phyloP scores from a whole-genome alignment of 768 basidiomycete genomes.

The Russula vinacea region DNA sequence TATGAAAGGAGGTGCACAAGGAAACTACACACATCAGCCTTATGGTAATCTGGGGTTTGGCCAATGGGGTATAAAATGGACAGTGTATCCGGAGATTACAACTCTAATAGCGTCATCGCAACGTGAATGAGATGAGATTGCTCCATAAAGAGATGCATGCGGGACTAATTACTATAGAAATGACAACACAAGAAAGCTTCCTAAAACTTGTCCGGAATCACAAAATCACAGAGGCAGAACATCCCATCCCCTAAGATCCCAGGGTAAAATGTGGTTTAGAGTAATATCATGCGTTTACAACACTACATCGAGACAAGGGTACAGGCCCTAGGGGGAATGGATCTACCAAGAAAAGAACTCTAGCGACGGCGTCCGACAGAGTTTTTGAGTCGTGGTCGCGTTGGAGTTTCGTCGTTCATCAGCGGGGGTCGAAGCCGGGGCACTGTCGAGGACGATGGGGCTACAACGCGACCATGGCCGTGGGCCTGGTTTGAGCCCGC shows the following conservation, averaged over 20 bases:
- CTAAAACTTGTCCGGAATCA: constrained; percentile 6
- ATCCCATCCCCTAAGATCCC: constrained; percentile 1
- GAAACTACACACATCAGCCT: not conserved
- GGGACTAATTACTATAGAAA: constrained; percentile 13
- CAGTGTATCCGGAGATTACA: not conserved
- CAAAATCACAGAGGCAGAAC: not conserved
- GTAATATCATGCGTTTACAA: constrained; percentile 19
- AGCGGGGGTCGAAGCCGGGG: constrained; percentile 40
- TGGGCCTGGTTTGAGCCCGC: constrained; percentile 20
- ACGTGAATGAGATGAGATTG: constrained; percentile 1
- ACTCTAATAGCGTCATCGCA: too few relatives aligned
- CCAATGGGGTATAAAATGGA: not conserved
- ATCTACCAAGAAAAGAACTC: constrained; percentile 14
- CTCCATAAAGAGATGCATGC: constrained; percentile 12
- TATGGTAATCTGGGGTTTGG: too few relatives aligned
- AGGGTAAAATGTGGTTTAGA: constrained; percentile 10
- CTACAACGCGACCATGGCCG: constrained; percentile 14
- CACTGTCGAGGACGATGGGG: constrained; percentile 31
- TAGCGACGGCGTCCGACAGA: constrained; percentile 48
- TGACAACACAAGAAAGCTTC: constrained; percentile 4
- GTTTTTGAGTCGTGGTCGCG: constrained; percentile 53
- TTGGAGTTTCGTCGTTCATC: constrained; percentile 55
- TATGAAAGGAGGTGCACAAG: not conserved
- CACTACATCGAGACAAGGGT: not conserved
- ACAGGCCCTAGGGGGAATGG: not conserved